Percentiles rank a stretch among this genome's conserved stretches.
Conservation (phyloP, 306 rosid species). For the Albizia julibrissin region DNA sequence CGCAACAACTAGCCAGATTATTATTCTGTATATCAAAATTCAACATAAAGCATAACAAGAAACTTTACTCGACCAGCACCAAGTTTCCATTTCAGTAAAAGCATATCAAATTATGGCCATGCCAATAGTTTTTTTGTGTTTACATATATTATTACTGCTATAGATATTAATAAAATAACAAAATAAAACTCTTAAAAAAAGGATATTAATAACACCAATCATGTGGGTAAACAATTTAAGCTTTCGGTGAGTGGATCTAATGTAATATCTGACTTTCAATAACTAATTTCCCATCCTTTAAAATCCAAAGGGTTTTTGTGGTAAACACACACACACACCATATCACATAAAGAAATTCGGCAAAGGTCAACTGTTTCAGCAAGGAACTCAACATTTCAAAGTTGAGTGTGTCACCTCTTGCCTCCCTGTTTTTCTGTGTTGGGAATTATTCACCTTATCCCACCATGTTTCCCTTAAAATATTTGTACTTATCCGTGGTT, state of each 20-base stretch:
- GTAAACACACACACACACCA: background rate
- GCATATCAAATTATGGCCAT: background rate
- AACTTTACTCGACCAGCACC: background rate
- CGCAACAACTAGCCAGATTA: background rate
- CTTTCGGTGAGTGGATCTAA: background rate
- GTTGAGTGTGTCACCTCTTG: background rate
- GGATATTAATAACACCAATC: background rate
- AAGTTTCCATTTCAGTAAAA: too few species aligned
- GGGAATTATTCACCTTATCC: background rate
- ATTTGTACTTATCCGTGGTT: background rate
- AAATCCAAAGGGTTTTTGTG: background rate
- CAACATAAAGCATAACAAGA: conserved; percentile 10
- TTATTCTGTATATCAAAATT: background rate
- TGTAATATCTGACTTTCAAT: background rate
- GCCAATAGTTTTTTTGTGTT: background rate
- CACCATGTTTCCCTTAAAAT: conserved; percentile 1
- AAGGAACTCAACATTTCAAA: background rate
- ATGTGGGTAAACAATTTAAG: background rate
- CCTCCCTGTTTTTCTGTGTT: background rate
- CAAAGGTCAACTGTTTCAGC: background rate
- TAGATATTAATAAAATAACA: background rate
- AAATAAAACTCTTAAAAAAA: background rate
- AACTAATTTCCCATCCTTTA: background rate
- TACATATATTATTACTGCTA: background rate
- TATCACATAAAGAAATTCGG: background rate